Base-by-base conservation (phyloP, 306 rosid genomes). In the Medicago lupulina region DNA sequence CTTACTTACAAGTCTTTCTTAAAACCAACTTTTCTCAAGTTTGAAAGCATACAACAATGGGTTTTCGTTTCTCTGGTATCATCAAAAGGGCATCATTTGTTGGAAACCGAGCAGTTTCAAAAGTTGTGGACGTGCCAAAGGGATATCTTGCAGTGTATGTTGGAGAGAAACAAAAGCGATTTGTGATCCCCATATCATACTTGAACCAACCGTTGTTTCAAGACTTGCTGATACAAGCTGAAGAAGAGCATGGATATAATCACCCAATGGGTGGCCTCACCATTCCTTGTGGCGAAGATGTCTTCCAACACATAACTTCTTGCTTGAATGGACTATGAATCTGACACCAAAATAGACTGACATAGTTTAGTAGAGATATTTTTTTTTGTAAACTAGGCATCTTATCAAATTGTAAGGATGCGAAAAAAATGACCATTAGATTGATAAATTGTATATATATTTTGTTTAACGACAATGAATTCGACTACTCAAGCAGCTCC, bases 231-330 rank as follows among this genome's bases (percentile, higher is more conserved):
- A 73, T 15, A 40, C 40, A 75, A 23, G 86, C 80, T 0, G 79
- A 70, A 39, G 77, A 85, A 71, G 84, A 81, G 46, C 79, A 79
- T 36, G 78, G 84, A 50, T 85, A 78, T 75, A 74, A 82, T 63
- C 88, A 85, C 67, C 80, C 84, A 7, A 76, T 18, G 78, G 88
- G 88, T 4, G 86, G 86, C 15, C 86, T 85, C 76, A 82, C 86
- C 19, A 79, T 82, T 67, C 82, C 84, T 44, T 85, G 82, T 69
- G 40, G 43, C 8, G 82, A 82, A 73, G 54, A 47, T 58, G 70
- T 11, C 9, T 78, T 71, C 72, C 77, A 19, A 15, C 25, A 69
- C 0, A n/a, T 74, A 40, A 68, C 68, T 54, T 81, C 84, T 71
- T 0, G 47, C 81, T 55, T 79, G 68, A 75, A 64, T 34, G 43